phyloP scores from a whole-genome alignment of 805 yeast species.

The Nakazawaea siamensis region DNA sequence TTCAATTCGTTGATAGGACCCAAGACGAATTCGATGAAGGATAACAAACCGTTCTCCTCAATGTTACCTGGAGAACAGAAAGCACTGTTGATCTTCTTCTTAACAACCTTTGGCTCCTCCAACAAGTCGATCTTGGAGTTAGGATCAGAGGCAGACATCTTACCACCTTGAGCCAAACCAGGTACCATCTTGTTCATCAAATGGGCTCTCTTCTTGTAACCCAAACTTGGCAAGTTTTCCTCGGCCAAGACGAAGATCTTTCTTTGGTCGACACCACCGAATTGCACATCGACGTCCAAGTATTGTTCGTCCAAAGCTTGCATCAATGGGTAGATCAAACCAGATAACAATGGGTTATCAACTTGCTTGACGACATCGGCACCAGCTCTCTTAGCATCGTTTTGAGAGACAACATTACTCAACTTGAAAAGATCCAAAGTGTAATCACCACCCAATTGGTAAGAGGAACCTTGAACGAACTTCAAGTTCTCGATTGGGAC shows the following conservation, averaged over 20 bases:
- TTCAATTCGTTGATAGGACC: conserved; percentile 81
- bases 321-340: conserved; percentile 96
- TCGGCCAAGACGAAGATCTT: conserved; percentile 96
- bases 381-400: conserved; percentile 98
- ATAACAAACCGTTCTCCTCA: conserved; percentile 82
- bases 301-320: conserved; percentile 95
- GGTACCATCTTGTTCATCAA: conserved; percentile 99
- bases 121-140: conserved; percentile 91
- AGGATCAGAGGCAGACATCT: conserved; percentile 98
- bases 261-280: conserved; percentile 99
- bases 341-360: conserved; percentile 84
- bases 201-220: conserved; percentile 97
- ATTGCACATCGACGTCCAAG: conserved; percentile 84
- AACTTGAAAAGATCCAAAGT: conserved; percentile 85
- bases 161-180: conserved; percentile 93
- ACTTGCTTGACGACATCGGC: conserved; percentile 99
- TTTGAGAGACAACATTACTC: conserved; percentile 80
- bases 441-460: conserved; percentile 71
- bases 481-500: conserved; percentile 86
- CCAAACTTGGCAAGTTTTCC: conserved; percentile 78
- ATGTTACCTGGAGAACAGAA: conserved; percentile 93
- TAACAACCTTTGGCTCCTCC: conserved; percentile 82
- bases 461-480: conserved; percentile 84
- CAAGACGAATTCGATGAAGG: conserved; percentile 78
- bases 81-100: conserved; percentile 87